Percentiles rank a stretch among this genome's conserved stretches.
Evolutionary conservation across 495 filamentous ascomycete species (phyloP).

Genomic region (Cudoniella acicularis): DNA sequence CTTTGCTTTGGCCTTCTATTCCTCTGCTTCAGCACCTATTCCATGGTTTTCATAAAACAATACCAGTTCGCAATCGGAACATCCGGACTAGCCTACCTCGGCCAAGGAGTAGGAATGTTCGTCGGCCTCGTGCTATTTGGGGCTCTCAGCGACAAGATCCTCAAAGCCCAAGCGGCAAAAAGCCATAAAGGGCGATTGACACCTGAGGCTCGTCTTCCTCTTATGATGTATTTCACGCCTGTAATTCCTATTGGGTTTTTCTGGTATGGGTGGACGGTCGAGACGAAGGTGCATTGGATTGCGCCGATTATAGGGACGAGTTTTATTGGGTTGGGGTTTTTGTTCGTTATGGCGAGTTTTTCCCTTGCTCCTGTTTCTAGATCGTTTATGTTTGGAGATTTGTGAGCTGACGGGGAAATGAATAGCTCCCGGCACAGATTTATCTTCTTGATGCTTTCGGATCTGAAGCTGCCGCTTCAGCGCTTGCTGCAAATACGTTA

Average conservation of each 20-base stretch:
- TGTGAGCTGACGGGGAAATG: no score
- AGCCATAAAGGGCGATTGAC: background rate
- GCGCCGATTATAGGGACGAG: conserved; percentile 64
- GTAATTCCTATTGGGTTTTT: conserved; percentile 62
- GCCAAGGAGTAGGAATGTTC: conserved; percentile 51
- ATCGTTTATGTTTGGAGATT: background rate
- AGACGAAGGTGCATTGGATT: conserved; percentile 64
- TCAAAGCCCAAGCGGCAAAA: conserved; percentile 32
- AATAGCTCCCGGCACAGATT: conserved; percentile 33
- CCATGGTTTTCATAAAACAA: conserved; percentile 51
- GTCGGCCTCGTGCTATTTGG: conserved; percentile 39
- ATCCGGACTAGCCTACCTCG: conserved; percentile 59
- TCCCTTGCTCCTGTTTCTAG: conserved; percentile 33
- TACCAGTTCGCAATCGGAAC: conserved; percentile 61
- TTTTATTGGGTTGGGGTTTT: conserved; percentile 55
- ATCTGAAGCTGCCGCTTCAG: conserved; percentile 56
- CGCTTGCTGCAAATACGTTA: conserved; percentile 47
- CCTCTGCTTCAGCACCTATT: conserved; percentile 62
- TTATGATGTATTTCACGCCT: conserved; percentile 54
- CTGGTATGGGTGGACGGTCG: conserved; percentile 68
- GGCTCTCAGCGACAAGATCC: conserved; percentile 61
- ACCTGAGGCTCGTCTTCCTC: conserved; percentile 68
- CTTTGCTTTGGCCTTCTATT: conserved; percentile 64
- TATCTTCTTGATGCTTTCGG: conserved; percentile 62
- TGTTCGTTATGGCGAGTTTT: conserved; percentile 56